Evolutionary conservation across 176 grass and related monocot genomes (phyloP), one percentile per base, ranked within the genome.

Genomic region (Rhynchospora tenuis): DNA sequence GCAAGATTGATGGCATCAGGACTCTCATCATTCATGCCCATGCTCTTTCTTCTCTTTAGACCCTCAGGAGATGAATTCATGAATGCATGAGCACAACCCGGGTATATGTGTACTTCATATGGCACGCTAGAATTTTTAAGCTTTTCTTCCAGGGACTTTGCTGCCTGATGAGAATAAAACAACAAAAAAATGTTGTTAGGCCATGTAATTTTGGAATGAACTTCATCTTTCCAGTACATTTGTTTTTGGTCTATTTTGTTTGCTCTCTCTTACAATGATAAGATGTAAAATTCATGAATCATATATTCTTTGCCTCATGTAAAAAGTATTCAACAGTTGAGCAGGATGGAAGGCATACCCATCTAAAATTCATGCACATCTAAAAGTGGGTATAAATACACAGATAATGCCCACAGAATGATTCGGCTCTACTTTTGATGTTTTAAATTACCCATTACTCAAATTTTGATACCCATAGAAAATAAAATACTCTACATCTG

Each of bases 1-100:
- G 96, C 93, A 17, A 93, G 78, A 5, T 90, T 83, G 10, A 93
- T 79, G 0, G 93, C 68, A 29, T 67, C 91, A 58, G 84, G 69
- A 60, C 89, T 89, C 83, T 91, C 93, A 72, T 90, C 91, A 56
- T 76, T 82, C 84, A 88, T n/a, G 79, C 93, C 91, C 96, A 95
- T 95, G 54, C 55, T 82, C 55, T 98, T 95, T 88, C 90, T 91
- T 83, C 96, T 91, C 80, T 90, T 80, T 55, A 98, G 56, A 59
- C 91, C 92, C 22, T 95, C 96, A 0, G 86, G 89, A 9, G 96
- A 98, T 15, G 79, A 46, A 83, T 98, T 95, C 96, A 98, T 95
- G 65, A 98, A 98, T 59, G 91, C 93, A 50, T 98, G 96, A 0
- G 78, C 88, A 43, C 90, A 91, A 50, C 89, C 84, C 61, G 91